Percentiles rank a stretch among this genome's conserved stretches.
phyloP scores from a whole-genome alignment of 1,284 basidiomycete species.

The Thelephora terrestris region DNA sequence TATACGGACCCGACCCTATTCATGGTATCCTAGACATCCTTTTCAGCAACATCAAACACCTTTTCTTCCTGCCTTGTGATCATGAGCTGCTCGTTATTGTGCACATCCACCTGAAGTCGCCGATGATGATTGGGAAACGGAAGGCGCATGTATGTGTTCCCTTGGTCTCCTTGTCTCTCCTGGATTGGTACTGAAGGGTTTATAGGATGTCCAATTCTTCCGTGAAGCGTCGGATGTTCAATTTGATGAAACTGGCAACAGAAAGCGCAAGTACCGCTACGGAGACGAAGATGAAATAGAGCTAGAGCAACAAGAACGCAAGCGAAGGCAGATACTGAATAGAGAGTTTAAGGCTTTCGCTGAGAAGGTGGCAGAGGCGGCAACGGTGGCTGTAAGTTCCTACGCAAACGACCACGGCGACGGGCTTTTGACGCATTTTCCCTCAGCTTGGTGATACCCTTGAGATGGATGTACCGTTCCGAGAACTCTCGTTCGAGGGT shows the following conservation, averaged over 20 bases:
- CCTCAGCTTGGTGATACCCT: slow-evolving; percentile 69
- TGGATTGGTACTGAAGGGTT: slow-evolving; percentile 4
- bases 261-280: slow-evolving; percentile 94
- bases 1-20: background rate
- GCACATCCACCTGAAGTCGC: slow-evolving; percentile 89
- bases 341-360: slow-evolving; percentile 94
- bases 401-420: background rate
- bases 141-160: slow-evolving; percentile 73
- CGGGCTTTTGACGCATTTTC: slow-evolving; percentile 4
- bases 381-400: slow-evolving; percentile 52
- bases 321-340: slow-evolving; percentile 83
- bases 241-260: slow-evolving; percentile 98
- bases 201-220: slow-evolving; percentile 94
- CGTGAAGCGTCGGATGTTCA: slow-evolving; percentile 97
- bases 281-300: slow-evolving; percentile 99
- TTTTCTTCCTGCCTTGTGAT: slow-evolving; percentile 99
- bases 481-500: slow-evolving; percentile 95
- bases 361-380: slow-evolving; percentile 86
- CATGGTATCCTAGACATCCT: slow-evolving; percentile 58
- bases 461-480: slow-evolving; percentile 94
- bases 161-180: background rate
- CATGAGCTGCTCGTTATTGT: slow-evolving; percentile 93
- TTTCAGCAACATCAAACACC: slow-evolving; percentile 96
- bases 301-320: slow-evolving; percentile 95
- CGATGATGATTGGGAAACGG: slow-evolving; percentile 98